Base-by-base conservation (phyloP, 1,139 yeast genomes). In the Candida sojae region DNA sequence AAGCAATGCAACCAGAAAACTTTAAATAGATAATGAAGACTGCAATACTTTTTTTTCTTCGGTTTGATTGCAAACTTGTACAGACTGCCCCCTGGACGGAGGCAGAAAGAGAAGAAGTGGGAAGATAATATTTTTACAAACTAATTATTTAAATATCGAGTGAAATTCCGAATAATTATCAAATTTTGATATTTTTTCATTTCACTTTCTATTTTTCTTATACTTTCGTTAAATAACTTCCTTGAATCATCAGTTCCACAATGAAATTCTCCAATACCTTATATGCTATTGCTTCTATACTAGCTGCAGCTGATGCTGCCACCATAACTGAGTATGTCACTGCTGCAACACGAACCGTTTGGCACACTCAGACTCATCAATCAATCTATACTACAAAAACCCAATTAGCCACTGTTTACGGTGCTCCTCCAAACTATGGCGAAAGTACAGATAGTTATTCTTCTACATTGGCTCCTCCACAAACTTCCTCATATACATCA, bases 331-430 rank as follows among this genome's bases (percentile, higher is more conserved):
- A 57, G 25, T 47, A 44, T n/a, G 59, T 58, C 44, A 63, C 68
- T 13, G 69, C 69, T 10, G 54, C 62, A 2, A 55, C 68, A 2
- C 56, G 57, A 9, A 64, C 69, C 25, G 48, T 55, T 12, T 57
- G 58, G 46, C 53, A 56, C 10, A 62, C 65, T 34, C 33, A 12
- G 35, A 45, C 43, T 58, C 64, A 10, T 55, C 63, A 2, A 57
- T 57, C 66, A 9, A 56, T 58, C 7, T 51, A 55, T 2, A 49
- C 40, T 17, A 42, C 54, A 32, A 42, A 46, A 33, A 43, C 58
- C 17, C 39, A 41, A 10, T 30, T 53, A 25, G 44, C 46, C 21
- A 48, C 53, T n/a, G 44, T 50, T 6, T 28, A 47, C 35, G 50
- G 53, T 39, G 38, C 50, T 29, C 56, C 58, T 13, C 50, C 57